These are phyloP conservation scores for Triangularia verruculosa DNA, from an alignment of 2,329 filamentous ascomycete species.

Conservation along the genomic window DNA sequence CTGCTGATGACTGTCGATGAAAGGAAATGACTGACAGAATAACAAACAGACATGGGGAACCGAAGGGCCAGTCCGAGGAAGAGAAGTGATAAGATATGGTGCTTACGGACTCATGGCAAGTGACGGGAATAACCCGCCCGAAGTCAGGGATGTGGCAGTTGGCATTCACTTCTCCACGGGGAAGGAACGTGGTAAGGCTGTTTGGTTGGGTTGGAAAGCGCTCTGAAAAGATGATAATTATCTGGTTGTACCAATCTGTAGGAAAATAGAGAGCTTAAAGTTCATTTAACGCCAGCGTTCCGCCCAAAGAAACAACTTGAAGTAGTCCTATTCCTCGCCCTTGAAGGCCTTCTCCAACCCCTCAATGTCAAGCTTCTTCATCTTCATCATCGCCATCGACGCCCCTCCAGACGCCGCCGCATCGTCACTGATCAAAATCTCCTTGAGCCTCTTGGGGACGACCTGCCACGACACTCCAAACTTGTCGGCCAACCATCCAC, in stretches of 20 bases:
- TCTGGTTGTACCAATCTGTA: neutral
- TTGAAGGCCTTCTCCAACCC: slow-evolving; percentile 37
- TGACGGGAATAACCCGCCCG: slow-evolving; percentile 11
- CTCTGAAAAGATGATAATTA: neutral
- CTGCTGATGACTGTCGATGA: neutral
- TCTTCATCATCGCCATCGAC: slow-evolving; percentile 39
- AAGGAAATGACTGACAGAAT: neutral
- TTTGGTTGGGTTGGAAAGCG: slow-evolving; percentile 16
- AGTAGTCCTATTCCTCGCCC: slow-evolving; percentile 14
- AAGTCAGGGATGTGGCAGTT: neutral
- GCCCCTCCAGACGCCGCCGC: slow-evolving; percentile 33
- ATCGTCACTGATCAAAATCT: slow-evolving; percentile 36
- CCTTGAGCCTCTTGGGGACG: slow-evolving; percentile 37
- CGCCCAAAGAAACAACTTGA: too few species aligned
- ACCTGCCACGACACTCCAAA: slow-evolving; percentile 49
- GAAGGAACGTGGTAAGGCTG: slow-evolving; percentile 14
- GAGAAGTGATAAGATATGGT: slow-evolving; percentile 9
- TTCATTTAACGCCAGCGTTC: too few species aligned
- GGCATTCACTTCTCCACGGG: slow-evolving; percentile 15
- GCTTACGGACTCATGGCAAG: slow-evolving; percentile 12
- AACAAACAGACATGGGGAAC: slow-evolving; percentile 8
- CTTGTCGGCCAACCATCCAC: slow-evolving; percentile 46
- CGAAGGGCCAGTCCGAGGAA: neutral
- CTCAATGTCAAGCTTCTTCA: slow-evolving; percentile 44
- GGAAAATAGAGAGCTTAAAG: neutral